Evolutionary conservation across 2,329 filamentous ascomycete genomes (phyloP).

Genomic region (Aspergillus fijiensis): DNA sequence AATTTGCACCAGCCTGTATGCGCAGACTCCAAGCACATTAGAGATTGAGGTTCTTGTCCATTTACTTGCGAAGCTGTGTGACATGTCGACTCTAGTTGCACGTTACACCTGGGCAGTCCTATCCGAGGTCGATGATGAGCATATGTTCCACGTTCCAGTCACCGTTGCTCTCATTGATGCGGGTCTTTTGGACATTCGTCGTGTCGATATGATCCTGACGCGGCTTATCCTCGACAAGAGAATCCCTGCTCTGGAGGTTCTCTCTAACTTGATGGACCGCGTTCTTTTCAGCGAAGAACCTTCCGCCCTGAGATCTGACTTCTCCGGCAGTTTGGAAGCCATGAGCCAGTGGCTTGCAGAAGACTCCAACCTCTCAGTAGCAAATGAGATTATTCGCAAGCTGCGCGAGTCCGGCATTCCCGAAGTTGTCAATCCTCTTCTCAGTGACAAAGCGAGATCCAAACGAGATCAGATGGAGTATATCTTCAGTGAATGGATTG

Average conservation of each 20-base stretch:
- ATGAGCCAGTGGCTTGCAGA: conserved; percentile 79
- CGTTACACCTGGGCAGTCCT: conserved; percentile 52
- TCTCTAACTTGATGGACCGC: conserved; percentile 76
- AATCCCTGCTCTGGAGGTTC: conserved; percentile 70
- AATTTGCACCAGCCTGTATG: conserved; percentile 58
- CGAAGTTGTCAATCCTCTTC: conserved; percentile 55
- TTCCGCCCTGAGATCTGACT: conserved; percentile 78
- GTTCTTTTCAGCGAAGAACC: conserved; percentile 76
- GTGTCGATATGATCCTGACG: conserved; percentile 70
- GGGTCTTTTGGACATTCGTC: conserved; percentile 60
- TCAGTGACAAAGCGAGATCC: conserved; percentile 57
- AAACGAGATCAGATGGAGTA: conserved; percentile 87
- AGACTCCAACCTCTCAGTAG: conserved; percentile 64
- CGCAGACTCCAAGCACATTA: conserved; percentile 53
- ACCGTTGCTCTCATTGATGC: conserved; percentile 61
- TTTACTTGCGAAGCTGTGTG: conserved; percentile 61
- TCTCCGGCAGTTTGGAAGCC: conserved; percentile 76
- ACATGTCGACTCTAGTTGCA: conserved; percentile 58
- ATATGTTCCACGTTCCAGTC: conserved; percentile 62
- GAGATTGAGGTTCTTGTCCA: conserved; percentile 65
- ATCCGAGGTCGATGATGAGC: conserved; percentile 56
- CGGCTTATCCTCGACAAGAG: conserved; percentile 71
- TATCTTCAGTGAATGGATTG: conserved; percentile 92
- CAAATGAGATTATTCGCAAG: conserved; percentile 69
- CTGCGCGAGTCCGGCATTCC: conserved; percentile 56